Evolutionary conservation across 169 alveolate genomes (phyloP), one percentile per base, ranked within the genome.

Genomic region (Plasmodium fragile): DNA sequence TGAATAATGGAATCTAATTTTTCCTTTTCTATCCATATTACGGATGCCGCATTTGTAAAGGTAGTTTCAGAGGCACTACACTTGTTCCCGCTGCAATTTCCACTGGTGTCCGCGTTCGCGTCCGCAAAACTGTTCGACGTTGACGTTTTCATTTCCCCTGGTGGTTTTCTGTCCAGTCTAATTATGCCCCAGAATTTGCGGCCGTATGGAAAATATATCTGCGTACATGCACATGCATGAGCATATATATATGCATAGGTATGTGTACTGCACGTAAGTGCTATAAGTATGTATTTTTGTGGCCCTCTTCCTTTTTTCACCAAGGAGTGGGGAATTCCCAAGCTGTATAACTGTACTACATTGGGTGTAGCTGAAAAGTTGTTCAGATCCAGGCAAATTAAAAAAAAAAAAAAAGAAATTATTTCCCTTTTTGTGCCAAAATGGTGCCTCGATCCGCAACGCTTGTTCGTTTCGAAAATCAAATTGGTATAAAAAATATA

Each of bases 1-100:
- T 77, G 53, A 59, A 89, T 80, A 28, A 78, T 22, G 6, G 94
- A 89, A 79, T 80, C 87, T 59, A 89, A 45, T 78, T 89, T 89
- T 59, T 89, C 94, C 25, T 79, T 80, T 39, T 89, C 94, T 45
- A 89, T 69, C 94, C 94, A 89, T 78, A 89, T 59, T 36, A 89
- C 73, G 18, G 94, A 78, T n/a, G 70, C 81, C n/a, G 69, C 53
- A 85, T 85, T 55, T 69, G 41, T 41, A 45, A 73, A 85, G 32
- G 77, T 52, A 36, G 49, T 32, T 18, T 73, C 49, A 13, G 28
- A 34, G 55, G 59, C 39, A 16, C 36, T 28, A 25, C 36, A 52
- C 41, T 13, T 49, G 34, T 81, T 28, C 36, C 77, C 70, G 36
- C 39, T 32, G 4, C 22, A 8, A 10, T 45, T 18, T 4, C 4